Percentiles rank a stretch among this genome's conserved stretches.
Conservation (phyloP, 2,329 filamentous ascomycete genomes). For the Sphaceloma murrayae region DNA sequence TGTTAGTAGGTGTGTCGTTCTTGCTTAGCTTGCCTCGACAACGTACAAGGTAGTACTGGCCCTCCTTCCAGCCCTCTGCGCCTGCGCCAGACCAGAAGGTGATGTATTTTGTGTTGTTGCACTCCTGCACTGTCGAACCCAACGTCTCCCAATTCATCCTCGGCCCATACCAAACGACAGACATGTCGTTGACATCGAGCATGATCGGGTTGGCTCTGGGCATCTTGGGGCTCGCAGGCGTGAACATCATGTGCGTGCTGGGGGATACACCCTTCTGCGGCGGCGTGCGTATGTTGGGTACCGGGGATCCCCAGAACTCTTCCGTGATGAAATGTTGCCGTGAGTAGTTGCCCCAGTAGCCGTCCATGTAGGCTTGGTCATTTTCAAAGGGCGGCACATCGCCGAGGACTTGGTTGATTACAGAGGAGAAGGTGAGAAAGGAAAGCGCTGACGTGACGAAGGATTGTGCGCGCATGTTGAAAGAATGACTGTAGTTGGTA, state of each 20-base stretch:
- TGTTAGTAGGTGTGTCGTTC: neutral
- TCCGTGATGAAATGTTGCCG: neutral
- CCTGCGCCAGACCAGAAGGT: slow-evolving; percentile 10
- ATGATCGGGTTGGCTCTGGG: neutral
- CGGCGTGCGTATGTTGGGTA: neutral
- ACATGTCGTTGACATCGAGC: neutral
- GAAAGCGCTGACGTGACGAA: neutral
- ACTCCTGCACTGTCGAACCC: neutral
- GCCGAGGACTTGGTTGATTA: neutral
- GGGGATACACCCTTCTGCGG: neutral
- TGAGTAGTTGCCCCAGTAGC: slow-evolving; percentile 1
- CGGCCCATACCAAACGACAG: neutral
- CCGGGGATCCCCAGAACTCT: neutral
- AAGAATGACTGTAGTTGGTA: slow-evolving; percentile 5
- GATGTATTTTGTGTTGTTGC: slow-evolving; percentile 11
- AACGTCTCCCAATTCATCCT: neutral
- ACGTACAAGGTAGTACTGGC: slow-evolving; percentile 5
- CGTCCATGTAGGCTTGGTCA: neutral
- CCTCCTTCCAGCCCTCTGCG: slow-evolving; percentile 3
- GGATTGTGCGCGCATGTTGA: neutral
- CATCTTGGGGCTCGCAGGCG: neutral
- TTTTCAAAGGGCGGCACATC: neutral
- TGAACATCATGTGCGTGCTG: neutral
- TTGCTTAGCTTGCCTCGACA: neutral
- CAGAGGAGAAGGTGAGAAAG: neutral